These are phyloP conservation scores for Calonectria crousiana DNA, from an alignment of 2,329 filamentous ascomycete species.

Conservation along the genomic window DNA sequence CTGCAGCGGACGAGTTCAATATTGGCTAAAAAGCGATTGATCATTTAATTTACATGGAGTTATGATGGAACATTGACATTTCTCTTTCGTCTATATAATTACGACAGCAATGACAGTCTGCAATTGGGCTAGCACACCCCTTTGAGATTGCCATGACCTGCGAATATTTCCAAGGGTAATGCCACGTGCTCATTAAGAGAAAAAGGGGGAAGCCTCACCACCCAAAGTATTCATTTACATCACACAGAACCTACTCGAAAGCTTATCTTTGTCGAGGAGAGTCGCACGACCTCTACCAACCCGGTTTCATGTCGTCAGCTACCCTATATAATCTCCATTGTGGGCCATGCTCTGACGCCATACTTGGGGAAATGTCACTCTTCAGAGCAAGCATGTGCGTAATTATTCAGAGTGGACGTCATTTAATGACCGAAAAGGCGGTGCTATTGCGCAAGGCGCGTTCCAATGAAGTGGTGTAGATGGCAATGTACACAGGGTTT, in stretches of 20 bases:
- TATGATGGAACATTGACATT: neutral
- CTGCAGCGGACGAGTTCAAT: constrained; percentile 75
- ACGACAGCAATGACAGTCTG: too few species aligned
- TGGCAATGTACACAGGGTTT: constrained; percentile 14
- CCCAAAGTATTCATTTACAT: neutral
- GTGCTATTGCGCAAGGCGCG: constrained; percentile 28
- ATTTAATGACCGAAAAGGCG: constrained; percentile 32
- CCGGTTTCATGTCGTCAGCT: constrained; percentile 18
- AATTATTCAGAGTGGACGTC: constrained; percentile 39
- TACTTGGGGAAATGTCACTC: neutral
- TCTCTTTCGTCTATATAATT: neutral
- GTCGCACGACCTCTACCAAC: constrained; percentile 3
- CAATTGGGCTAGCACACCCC: too few species aligned
- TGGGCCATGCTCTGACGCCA: constrained; percentile 18
- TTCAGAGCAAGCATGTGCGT: constrained; percentile 32
- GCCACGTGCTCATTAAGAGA: neutral
- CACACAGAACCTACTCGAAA: constrained; percentile 12
- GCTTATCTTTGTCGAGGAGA: neutral
- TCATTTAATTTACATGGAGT: neutral
- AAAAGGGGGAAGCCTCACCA: neutral
- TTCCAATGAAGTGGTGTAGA: constrained; percentile 26
- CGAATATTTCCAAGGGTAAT: neutral
- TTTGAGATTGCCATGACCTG: neutral
- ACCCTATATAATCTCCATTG: constrained; percentile 26
- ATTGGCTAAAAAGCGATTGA: constrained; percentile 62